A percentile compares a stretch with the other conserved stretches of the same genome.
These are phyloP conservation scores for Fomitopsis betulina DNA, from an alignment of 1,284 basidiomycete species.

Conservation along the genomic window DNA sequence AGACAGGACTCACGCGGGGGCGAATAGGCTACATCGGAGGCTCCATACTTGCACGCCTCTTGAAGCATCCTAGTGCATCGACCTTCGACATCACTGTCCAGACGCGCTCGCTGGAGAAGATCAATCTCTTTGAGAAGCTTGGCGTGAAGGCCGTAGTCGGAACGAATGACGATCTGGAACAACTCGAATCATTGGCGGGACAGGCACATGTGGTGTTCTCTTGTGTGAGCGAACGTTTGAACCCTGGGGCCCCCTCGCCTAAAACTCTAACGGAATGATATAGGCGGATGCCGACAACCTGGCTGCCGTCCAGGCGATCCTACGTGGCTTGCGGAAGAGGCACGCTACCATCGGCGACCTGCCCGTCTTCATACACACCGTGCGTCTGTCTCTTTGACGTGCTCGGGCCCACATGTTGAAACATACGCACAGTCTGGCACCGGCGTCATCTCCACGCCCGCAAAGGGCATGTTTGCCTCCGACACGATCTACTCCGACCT, in stretches of 20 bases:
- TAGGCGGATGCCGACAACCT: constrained; percentile 42
- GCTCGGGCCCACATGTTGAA: not conserved
- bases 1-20: not conserved
- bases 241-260: not conserved
- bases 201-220: constrained; percentile 24
- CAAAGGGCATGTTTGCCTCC: constrained; percentile 26
- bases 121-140: constrained; percentile 19
- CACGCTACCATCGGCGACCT: constrained; percentile 36
- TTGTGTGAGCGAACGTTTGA: constrained; percentile 11
- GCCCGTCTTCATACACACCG: constrained; percentile 49
- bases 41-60: constrained; percentile 7
- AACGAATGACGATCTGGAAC: constrained; percentile 17
- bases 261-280: not conserved
- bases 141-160: constrained; percentile 25
- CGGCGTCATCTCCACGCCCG: constrained; percentile 28
- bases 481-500: constrained; percentile 33
- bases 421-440: constrained; percentile 32
- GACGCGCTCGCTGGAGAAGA: constrained; percentile 19
- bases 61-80: constrained; percentile 2
- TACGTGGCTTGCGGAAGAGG: constrained; percentile 40
- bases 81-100: constrained; percentile 10
- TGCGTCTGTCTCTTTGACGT: constrained; percentile 22
- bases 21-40: constrained; percentile 13
- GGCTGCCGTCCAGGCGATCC: constrained; percentile 35
- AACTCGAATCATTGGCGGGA: constrained; percentile 18